Evolutionary conservation across 192 early-diverging fungal species (phyloP).

Genomic region (Coemansia pectinata): DNA sequence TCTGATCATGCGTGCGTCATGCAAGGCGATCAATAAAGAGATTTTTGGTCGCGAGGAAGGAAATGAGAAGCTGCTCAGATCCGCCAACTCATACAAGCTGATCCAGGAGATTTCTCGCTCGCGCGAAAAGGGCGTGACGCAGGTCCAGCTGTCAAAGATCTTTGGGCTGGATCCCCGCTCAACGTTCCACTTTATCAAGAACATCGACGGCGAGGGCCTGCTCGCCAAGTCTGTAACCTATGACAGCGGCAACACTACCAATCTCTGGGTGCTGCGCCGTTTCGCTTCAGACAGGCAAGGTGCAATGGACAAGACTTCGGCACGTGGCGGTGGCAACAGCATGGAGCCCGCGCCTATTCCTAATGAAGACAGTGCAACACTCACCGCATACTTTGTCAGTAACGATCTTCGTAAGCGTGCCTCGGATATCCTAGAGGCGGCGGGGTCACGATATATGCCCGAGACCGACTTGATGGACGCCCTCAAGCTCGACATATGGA

Average conservation of each 20-base stretch:
- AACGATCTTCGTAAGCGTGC: slow-evolving; percentile 15
- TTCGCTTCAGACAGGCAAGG: slow-evolving; percentile 2
- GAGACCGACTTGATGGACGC: slow-evolving; percentile 38
- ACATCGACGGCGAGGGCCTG: slow-evolving; percentile 33
- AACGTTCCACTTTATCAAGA: slow-evolving; percentile 44
- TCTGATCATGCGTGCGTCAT: slow-evolving; percentile 22
- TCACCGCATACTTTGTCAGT: slow-evolving; percentile 15
- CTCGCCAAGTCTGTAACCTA: slow-evolving; percentile 26
- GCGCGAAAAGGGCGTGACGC: slow-evolving; percentile 35
- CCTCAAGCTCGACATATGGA: slow-evolving; percentile 27
- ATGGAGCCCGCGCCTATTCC: not conserved
- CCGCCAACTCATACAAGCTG: slow-evolving; percentile 11
- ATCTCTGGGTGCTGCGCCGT: slow-evolving; percentile 37
- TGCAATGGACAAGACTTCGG: not conserved
- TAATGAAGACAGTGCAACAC: not conserved
- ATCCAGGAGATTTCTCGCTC: slow-evolving; percentile 30
- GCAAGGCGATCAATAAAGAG: slow-evolving; percentile 21
- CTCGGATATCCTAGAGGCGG: slow-evolving; percentile 17
- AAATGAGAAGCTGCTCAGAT: slow-evolving; percentile 12
- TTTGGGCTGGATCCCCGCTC: slow-evolving; percentile 34
- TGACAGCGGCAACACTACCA: slow-evolving; percentile 32
- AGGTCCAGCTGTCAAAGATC: slow-evolving; percentile 20
- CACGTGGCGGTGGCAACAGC: not conserved
- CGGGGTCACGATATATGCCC: slow-evolving; percentile 27
- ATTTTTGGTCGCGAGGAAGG: slow-evolving; percentile 44